Conservation (phyloP, 306 rosid genomes). For the Luffa acutangula region DNA sequence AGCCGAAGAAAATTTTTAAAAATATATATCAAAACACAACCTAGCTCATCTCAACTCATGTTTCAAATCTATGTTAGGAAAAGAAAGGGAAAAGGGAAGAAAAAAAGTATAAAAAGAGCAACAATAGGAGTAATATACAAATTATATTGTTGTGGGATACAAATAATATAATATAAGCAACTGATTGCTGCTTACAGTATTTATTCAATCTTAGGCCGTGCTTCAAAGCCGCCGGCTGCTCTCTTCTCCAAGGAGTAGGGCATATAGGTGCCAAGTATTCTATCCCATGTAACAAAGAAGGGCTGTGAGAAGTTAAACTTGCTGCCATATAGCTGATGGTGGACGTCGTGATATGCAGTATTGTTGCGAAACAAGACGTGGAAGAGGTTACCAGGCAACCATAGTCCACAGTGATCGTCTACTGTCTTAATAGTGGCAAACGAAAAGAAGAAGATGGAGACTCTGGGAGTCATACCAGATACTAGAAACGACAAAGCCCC, state of each 20-base stretch:
- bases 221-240: conserved; percentile 70
- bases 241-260: conserved; percentile 58
- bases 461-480: conserved; percentile 79
- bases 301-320: conserved; percentile 86
- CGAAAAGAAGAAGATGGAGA: conserved; percentile 70
- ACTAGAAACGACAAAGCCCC: conserved; percentile 70
- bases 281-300: conserved; percentile 84
- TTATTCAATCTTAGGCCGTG: conserved; percentile 18
- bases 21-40: conserved; percentile 1
- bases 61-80: conserved; percentile 17
- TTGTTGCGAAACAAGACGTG: conserved; percentile 70
- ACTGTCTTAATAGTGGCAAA: conserved; percentile 73
- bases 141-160: conserved; percentile 34
- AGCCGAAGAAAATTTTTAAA: neutral
- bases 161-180: conserved; percentile 22
- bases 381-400: conserved; percentile 77
- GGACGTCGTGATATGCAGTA: conserved; percentile 88
- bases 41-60: conserved; percentile 15
- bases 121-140: conserved; percentile 51
- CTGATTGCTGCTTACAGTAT: neutral
- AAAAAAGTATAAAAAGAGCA: conserved; percentile 10
- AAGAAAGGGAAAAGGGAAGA: conserved; percentile 18
- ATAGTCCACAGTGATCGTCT: conserved; percentile 82
- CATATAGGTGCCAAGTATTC: conserved; percentile 71
- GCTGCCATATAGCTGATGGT: conserved; percentile 80